Percentiles rank a stretch among this genome's conserved stretches.
phyloP scores from a whole-genome alignment of 805 yeast species.

The Sporopachydermia lactativora region DNA sequence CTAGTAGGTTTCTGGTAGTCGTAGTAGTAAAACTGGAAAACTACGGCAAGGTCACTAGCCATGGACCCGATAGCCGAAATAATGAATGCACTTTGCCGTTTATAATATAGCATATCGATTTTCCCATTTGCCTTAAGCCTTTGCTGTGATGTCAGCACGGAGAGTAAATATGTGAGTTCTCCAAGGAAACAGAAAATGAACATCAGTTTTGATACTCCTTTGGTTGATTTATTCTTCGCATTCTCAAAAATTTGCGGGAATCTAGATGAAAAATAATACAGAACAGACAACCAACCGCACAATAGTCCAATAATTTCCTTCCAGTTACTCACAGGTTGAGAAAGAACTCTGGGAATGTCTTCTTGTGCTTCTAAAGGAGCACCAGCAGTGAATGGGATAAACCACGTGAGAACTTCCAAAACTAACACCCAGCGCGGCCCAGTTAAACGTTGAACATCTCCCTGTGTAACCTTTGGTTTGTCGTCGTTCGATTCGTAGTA shows the following conservation, averaged over 20 bases:
- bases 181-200: background rate
- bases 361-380: background rate
- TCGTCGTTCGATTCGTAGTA: background rate
- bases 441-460: too few relatives aligned
- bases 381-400: constrained; percentile 1
- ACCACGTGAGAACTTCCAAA: background rate
- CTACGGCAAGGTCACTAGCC: background rate
- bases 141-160: background rate
- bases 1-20: background rate
- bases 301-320: background rate
- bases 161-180: background rate
- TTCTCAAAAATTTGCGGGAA: background rate
- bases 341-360: background rate
- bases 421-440: background rate
- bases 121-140: background rate
- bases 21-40: background rate
- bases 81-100: background rate
- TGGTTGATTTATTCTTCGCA: background rate
- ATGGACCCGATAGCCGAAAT: background rate
- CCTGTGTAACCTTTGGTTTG: background rate
- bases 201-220: background rate
- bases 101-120: background rate
- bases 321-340: too few relatives aligned
- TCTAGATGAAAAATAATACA: background rate
- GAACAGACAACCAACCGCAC: background rate